Conservation (phyloP, 192 early-diverging fungal species). For the Spizellomyces sp. region DNA sequence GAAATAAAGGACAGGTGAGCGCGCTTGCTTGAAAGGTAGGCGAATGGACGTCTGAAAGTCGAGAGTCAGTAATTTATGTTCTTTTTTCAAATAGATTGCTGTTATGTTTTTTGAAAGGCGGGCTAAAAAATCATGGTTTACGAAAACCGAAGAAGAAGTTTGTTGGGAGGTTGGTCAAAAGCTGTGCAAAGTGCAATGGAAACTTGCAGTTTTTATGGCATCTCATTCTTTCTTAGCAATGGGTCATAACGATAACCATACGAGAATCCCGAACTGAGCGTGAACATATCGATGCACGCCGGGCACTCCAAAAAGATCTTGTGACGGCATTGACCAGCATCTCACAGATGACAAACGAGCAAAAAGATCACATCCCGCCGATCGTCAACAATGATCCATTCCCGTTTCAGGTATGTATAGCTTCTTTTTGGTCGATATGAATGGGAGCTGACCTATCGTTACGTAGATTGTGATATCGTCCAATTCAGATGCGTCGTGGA, state of each 20-base stretch:
- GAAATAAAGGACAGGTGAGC: conserved; percentile 24
- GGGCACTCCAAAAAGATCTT: conserved; percentile 35
- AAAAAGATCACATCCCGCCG: conserved; percentile 48
- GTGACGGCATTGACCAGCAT: conserved; percentile 30
- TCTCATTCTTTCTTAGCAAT: conserved; percentile 31
- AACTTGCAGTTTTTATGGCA: not conserved
- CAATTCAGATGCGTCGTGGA: conserved; percentile 27
- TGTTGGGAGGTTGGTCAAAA: conserved; percentile 44
- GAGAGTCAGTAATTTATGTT: too few species aligned
- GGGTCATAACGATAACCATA: conserved; percentile 34
- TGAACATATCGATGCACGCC: conserved; percentile 41
- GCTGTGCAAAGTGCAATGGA: not conserved
- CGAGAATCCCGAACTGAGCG: conserved; percentile 37
- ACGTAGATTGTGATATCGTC: conserved; percentile 23
- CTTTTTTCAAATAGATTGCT: conserved; percentile 18
- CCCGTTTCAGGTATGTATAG: conserved; percentile 40
- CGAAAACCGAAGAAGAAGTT: conserved; percentile 34
- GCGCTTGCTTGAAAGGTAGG: too few species aligned
- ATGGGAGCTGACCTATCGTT: not conserved
- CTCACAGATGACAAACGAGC: conserved; percentile 39
- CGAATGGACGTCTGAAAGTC: too few species aligned
- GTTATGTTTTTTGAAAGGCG: conserved; percentile 41
- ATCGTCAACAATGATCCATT: conserved; percentile 45
- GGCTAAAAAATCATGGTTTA: conserved; percentile 45
- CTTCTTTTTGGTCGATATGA: not conserved